These are phyloP conservation scores for Apiotrichum sp. DNA, from an alignment of 1,284 basidiomycete species.

Conservation along the genomic window DNA sequence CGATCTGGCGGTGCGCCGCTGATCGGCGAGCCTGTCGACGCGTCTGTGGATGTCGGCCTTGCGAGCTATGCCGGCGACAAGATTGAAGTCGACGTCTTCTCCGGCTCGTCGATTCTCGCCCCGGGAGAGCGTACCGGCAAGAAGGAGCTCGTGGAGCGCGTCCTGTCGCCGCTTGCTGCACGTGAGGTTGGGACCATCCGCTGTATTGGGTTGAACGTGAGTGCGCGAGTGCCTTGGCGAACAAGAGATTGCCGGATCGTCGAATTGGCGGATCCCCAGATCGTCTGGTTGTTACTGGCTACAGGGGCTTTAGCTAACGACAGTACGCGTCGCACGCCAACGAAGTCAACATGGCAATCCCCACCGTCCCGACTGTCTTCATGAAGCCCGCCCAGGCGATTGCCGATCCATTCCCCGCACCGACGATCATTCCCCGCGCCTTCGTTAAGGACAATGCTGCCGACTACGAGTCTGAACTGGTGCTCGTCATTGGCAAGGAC, in stretches of 20 bases:
- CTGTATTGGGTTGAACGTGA: slow-evolving; percentile 43
- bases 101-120: slow-evolving; percentile 30
- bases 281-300: background rate
- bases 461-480: slow-evolving; percentile 86
- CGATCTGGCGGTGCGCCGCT: slow-evolving; percentile 9
- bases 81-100: slow-evolving; percentile 38
- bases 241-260: background rate
- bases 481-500: slow-evolving; percentile 73
- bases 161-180: slow-evolving; percentile 41
- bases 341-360: slow-evolving; percentile 35
- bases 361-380: slow-evolving; percentile 38
- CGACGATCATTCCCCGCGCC: slow-evolving; percentile 32
- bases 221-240: slow-evolving; percentile 4
- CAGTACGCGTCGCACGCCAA: slow-evolving; percentile 47
- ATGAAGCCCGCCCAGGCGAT: slow-evolving; percentile 37
- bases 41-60: slow-evolving; percentile 43
- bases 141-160: slow-evolving; percentile 23
- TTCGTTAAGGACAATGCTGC: slow-evolving; percentile 63
- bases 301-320: slow-evolving; percentile 3
- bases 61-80: slow-evolving; percentile 28
- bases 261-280: background rate
- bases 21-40: slow-evolving; percentile 43
- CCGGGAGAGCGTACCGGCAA: slow-evolving; percentile 41
- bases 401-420: slow-evolving; percentile 34
- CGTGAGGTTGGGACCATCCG: slow-evolving; percentile 42